These are phyloP conservation scores for Oldenlandia corymbosa DNA, from an alignment of 257 asterid species.

Conservation along the genomic window DNA sequence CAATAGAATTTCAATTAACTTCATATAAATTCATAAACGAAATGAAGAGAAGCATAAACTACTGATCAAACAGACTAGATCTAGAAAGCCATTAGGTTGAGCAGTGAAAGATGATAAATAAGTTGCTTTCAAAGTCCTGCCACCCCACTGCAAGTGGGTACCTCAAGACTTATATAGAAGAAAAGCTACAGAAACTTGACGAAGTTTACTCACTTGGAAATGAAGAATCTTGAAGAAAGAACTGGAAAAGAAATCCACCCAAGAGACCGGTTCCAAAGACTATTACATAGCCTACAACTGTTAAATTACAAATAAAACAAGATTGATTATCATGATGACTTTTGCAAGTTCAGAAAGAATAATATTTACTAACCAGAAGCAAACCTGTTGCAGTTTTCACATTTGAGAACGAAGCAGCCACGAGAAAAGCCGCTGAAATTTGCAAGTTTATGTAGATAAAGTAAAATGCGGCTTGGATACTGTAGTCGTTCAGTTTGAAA, in stretches of 20 bases:
- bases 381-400: slow-evolving; percentile 87
- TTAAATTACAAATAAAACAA: slow-evolving; percentile 21
- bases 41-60: no score
- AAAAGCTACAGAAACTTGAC: no score
- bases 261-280: slow-evolving; percentile 87
- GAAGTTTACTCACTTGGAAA: slow-evolving; percentile 87
- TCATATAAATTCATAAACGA: no score
- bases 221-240: slow-evolving; percentile 77
- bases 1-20: no score
- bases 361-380: slow-evolving; percentile 17
- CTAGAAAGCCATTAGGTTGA: no score
- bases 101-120: no score
- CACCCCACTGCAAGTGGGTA: no score
- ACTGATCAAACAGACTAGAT: no score
- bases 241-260: slow-evolving; percentile 84
- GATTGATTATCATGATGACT: background rate
- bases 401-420: slow-evolving; percentile 67
- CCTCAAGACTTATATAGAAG: no score
- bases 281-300: slow-evolving; percentile 86
- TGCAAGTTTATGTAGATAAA: slow-evolving; percentile 96
- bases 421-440: slow-evolving; percentile 76
- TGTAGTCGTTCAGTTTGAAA: slow-evolving; percentile 75
- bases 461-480: slow-evolving; percentile 88
- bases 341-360: background rate
- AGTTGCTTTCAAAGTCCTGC: no score